A percentile compares a stretch with the other conserved stretches of the same genome.
Conservation (phyloP, 2,329 filamentous ascomycete genomes). For the Botrytis hyacinthi region DNA sequence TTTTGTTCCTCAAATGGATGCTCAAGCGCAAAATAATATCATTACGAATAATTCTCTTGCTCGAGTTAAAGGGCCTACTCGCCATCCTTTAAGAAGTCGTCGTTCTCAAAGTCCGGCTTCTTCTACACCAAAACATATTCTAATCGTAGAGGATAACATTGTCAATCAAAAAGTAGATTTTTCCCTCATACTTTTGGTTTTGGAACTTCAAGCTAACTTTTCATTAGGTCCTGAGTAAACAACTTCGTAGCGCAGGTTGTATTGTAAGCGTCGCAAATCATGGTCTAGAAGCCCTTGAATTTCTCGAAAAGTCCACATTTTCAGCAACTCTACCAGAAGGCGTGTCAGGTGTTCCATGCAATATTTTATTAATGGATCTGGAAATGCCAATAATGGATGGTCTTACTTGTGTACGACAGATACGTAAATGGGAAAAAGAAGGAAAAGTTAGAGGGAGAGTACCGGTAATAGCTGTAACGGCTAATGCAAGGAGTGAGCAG, state of each 20-base stretch:
- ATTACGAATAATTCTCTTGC: constrained; percentile 17
- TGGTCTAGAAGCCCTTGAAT: constrained; percentile 54
- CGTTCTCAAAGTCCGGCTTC: constrained; percentile 12
- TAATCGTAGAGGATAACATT: constrained; percentile 60
- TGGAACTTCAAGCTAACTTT: background rate
- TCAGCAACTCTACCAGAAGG: constrained; percentile 28
- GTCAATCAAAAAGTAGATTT: constrained; percentile 44
- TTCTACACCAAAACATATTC: constrained; percentile 38
- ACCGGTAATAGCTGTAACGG: constrained; percentile 38
- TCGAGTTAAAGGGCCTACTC: background rate
- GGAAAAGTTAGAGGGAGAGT: constrained; percentile 50
- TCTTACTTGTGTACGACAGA: constrained; percentile 61
- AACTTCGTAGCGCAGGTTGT: constrained; percentile 47
- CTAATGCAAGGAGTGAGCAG: constrained; percentile 35
- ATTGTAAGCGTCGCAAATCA: constrained; percentile 52
- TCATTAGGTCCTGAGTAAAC: constrained; percentile 51
- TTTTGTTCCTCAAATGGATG: constrained; percentile 8
- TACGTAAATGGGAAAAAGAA: constrained; percentile 55
- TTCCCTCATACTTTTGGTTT: background rate
- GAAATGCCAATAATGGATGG: constrained; percentile 75
- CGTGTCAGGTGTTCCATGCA: constrained; percentile 43
- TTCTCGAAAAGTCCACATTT: constrained; percentile 27
- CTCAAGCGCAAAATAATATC: constrained; percentile 6
- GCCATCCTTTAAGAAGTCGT: background rate
- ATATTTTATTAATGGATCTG: constrained; percentile 70